phyloP scores from a whole-genome alignment of 371 early-diverging fungal species.

The Mortierella sp. region DNA sequence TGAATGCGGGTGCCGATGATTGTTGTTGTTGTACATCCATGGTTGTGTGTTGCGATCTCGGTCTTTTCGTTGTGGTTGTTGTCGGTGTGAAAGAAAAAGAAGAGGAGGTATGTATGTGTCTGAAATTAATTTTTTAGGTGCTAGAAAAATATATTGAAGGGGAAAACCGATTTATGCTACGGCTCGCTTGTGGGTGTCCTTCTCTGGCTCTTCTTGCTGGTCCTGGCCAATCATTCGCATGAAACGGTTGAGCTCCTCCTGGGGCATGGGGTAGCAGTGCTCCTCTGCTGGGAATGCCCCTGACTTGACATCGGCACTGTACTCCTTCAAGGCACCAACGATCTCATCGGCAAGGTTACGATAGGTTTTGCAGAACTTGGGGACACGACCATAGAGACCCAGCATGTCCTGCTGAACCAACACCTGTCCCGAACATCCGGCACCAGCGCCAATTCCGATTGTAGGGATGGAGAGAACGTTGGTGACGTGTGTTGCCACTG shows the following conservation, averaged over 20 bases:
- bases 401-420: constrained; percentile 92
- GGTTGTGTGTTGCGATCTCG: neutral
- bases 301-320: constrained; percentile 81
- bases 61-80: neutral
- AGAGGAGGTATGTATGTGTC: no score
- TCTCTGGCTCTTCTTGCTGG: neutral
- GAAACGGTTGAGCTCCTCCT: constrained; percentile 68
- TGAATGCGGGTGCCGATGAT: neutral
- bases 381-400: constrained; percentile 68
- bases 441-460: constrained; percentile 97
- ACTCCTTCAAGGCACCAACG: constrained; percentile 77
- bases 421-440: constrained; percentile 92
- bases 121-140: no score
- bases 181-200: neutral
- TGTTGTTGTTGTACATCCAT: constrained; percentile 16
- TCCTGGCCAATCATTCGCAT: constrained; percentile 39
- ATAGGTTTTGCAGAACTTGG: constrained; percentile 92
- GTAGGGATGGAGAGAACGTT: constrained; percentile 84
- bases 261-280: constrained; percentile 82
- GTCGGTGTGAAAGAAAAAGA: neutral
- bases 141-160: neutral
- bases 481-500: constrained; percentile 89
- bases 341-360: constrained; percentile 81
- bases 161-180: neutral
- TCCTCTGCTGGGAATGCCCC: constrained; percentile 84